Percentiles rank a stretch among this genome's conserved stretches.
These are phyloP conservation scores for Candida montana DNA, from an alignment of 805 yeast species.

Conservation along the genomic window DNA sequence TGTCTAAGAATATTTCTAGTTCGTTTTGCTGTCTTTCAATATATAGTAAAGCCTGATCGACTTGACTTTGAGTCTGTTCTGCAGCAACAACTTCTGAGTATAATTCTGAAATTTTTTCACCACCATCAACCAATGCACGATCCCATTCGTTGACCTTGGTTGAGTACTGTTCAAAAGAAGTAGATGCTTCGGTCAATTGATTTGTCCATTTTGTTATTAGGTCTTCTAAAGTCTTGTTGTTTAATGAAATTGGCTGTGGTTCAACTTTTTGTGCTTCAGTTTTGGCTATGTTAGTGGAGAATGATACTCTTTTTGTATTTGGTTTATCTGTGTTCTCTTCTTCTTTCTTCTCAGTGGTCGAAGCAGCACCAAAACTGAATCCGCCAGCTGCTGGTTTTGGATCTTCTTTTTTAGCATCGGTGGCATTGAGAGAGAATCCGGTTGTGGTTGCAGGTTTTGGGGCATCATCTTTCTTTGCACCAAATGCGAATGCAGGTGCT, in stretches of 20 bases:
- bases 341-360: constrained; percentile 8
- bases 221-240: constrained; percentile 90
- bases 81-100: constrained; percentile 76
- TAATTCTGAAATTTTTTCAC: constrained; percentile 74
- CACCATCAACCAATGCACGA: constrained; percentile 71
- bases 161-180: constrained; percentile 71
- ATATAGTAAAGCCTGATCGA: constrained; percentile 82
- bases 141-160: constrained; percentile 82
- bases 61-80: constrained; percentile 76
- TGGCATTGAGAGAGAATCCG: constrained; percentile 25
- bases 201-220: constrained; percentile 89
- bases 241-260: constrained; percentile 69
- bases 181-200: constrained; percentile 68
- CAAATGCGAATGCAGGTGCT: too few species aligned
- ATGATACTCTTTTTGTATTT: constrained; percentile 24
- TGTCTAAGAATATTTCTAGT: constrained; percentile 72
- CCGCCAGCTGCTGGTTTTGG: constrained; percentile 10
- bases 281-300: constrained; percentile 24
- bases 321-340: constrained; percentile 15
- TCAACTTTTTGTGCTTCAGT: constrained; percentile 50
- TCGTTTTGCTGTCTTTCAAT: constrained; percentile 92
- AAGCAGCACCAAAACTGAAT: constrained; percentile 14
- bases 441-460: constrained; percentile 8
- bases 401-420: constrained; percentile 13
- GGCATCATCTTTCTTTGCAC: constrained; percentile 11